Evolutionary conservation across 2,329 filamentous ascomycete species (phyloP).

Genomic region (Colletotrichum sp.): DNA sequence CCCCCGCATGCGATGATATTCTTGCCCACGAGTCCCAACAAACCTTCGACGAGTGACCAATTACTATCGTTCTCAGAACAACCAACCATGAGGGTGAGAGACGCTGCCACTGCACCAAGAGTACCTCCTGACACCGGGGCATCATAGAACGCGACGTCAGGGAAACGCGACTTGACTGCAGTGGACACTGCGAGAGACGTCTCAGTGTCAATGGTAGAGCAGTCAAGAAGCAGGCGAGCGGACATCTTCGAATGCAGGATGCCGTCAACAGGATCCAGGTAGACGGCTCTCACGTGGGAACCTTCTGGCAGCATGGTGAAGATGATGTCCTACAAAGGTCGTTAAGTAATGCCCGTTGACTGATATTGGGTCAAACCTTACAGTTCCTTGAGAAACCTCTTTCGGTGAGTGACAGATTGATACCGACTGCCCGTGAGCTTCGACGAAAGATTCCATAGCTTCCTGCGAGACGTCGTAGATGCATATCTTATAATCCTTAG

Average conservation of each 20-base stretch:
- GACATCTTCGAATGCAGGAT: neutral
- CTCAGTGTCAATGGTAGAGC: neutral
- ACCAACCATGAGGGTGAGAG: neutral
- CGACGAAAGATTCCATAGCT: neutral
- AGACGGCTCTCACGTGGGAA: neutral
- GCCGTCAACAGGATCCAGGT: neutral
- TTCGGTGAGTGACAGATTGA: neutral
- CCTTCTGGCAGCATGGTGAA: neutral
- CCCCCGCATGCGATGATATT: conserved; percentile 61
- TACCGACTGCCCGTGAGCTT: neutral
- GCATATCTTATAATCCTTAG: neutral
- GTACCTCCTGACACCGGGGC: neutral
- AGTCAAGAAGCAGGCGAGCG: neutral
- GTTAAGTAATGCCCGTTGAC: neutral
- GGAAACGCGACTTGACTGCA: neutral
- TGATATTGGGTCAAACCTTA: neutral
- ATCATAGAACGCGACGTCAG: neutral
- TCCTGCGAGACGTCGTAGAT: neutral
- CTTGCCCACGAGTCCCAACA: conserved; percentile 51
- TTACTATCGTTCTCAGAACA: neutral
- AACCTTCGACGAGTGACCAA: neutral
- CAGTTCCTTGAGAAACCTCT: neutral
- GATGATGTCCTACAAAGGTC: neutral
- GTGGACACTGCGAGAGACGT: neutral
- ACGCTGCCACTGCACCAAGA: neutral